Evolutionary conservation across 2,329 filamentous ascomycete genomes (phyloP), one percentile per base, ranked within the genome.

Genomic region (Aspergillus melleus): DNA sequence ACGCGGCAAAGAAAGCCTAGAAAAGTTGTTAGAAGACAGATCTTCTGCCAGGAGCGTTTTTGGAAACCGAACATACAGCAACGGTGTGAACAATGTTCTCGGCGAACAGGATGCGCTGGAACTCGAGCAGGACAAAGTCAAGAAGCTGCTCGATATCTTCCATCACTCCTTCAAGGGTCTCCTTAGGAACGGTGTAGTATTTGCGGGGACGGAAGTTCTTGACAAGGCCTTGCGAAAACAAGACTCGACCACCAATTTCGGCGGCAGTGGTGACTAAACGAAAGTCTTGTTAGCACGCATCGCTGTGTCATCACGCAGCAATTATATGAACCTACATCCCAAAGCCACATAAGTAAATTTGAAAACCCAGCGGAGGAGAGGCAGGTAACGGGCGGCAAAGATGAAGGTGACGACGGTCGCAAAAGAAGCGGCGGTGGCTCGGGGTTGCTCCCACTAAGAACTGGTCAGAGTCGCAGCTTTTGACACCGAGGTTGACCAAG

Each of bases 101-200:
- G 32, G 84, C 86, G 67, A 88, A 89, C 60, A 88, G 73, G 64
- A 88, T 81, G 60, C 86, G 83, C 79, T 89, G 86, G 71, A 86
- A 85, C 72, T 89, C 86, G 63, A 89, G 87, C 66, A 88, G 81
- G 75, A 88, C 86, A 77, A 89, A 89, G 78, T 88, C 88, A 76
- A 85, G 80, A 56, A 89, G 78, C 76, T 88, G 85, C 72, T 86
- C 84, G 14, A 87, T 71, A 71, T 88, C 86, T 64, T 86, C 86
- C 52, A 86, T 76, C 22, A 85, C 75, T 59, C 81, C 83, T 73
- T 88, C 86, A 39, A 88, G 79, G 52, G 83, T 85, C 67, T 88
- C 86, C 72, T 86, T 85, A 39, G 85, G 84, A 60, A 89, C 83
- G 52, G 83, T 87, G 78, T 86, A 88, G 81, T 89, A 89, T 71